Percentiles rank a stretch among this genome's conserved stretches.
These are phyloP conservation scores for Striga hermonthica DNA, from an alignment of 305 asterid species.

Conservation along the genomic window DNA sequence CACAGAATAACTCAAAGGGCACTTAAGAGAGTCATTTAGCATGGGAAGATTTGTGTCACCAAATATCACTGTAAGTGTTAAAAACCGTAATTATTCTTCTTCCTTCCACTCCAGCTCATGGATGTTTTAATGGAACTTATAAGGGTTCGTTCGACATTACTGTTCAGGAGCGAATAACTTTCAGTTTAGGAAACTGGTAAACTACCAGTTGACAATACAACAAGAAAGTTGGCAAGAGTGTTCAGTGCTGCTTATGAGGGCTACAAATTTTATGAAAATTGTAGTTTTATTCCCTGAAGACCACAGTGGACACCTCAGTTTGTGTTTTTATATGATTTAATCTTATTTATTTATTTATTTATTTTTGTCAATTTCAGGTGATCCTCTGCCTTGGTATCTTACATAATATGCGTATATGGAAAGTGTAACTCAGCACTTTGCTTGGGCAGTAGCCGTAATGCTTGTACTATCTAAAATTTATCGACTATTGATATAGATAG, in stretches of 20 bases:
- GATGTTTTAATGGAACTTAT: conserved; percentile 5
- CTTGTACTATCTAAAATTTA: too few relatives aligned
- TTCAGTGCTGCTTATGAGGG: too few relatives aligned
- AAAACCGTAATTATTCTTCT: conserved; percentile 2
- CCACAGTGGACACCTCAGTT: not conserved
- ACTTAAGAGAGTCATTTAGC: conserved; percentile 30
- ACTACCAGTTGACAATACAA: too few relatives aligned
- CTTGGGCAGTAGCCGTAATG: not conserved
- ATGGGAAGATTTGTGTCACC: conserved; percentile 20
- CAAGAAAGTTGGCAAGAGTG: too few relatives aligned
- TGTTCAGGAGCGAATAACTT: not conserved
- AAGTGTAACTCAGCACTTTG: not conserved
- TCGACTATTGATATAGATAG: too few relatives aligned
- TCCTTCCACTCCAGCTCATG: conserved; percentile 9
- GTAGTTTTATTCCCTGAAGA: not conserved
- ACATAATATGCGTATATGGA: not conserved
- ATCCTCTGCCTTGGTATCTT: conserved; percentile 2
- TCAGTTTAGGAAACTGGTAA: too few relatives aligned
- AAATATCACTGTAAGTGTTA: conserved; percentile 27
- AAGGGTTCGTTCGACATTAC: not conserved
- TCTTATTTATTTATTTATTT: conserved; percentile 1
- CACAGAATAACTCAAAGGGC: conserved; percentile 50
- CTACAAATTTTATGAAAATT: not conserved
- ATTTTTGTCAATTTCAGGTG: conserved; percentile 14
- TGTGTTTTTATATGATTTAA: not conserved